Evolutionary conservation across 768 basidiomycete genomes (phyloP), one percentile per base, ranked within the genome.

Genomic region (Exsudoporus frostii): DNA sequence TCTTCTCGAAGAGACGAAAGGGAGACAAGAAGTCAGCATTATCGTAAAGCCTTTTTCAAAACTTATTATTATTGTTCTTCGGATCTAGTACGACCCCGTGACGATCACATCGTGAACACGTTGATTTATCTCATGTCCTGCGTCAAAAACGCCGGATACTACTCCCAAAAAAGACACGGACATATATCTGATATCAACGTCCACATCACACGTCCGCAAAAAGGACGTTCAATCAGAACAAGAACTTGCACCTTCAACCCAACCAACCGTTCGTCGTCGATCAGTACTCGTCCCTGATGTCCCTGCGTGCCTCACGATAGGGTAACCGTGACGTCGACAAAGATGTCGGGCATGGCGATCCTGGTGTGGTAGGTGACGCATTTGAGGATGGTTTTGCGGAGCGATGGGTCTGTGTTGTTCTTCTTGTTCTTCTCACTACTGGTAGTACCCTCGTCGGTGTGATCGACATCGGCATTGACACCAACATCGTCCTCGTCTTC

Each of bases 231-330:
- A 5, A n/a, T 10, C 15, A 22, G 15, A 15, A 15, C 14, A 7
- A 20, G 11, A 7, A 25, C 73, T n/a, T n/a, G 34, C 47, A 78
- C 76, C 66, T 70, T 70, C 53, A 78, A 50, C 27, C 75, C 74
- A 24, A 77, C 55, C 30, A 77, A 48, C 47, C 74, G 62, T 39
- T 73, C 72, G 25, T 76, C 73, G 50, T 76, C 76, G 27, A 77
- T 68, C 74, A 76, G 50, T 74, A 77, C 1, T 61, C 54, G 11
- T 62, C 65, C 37, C 54, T 50, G 8, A 61, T 44, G 17, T 63
- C 61, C 27, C 67, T 49, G 3, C 39, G 51, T 42, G 57, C 61
- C 2, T 68, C 62, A 32, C 62, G 67, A 53, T 72, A 76, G 13
- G 76, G 71, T 8, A 73, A 7, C 11, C 39, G 73, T 58, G 10